These are phyloP conservation scores for Lentinus brumalis DNA, from an alignment of 768 basidiomycete genomes.

Conservation along the genomic window DNA sequence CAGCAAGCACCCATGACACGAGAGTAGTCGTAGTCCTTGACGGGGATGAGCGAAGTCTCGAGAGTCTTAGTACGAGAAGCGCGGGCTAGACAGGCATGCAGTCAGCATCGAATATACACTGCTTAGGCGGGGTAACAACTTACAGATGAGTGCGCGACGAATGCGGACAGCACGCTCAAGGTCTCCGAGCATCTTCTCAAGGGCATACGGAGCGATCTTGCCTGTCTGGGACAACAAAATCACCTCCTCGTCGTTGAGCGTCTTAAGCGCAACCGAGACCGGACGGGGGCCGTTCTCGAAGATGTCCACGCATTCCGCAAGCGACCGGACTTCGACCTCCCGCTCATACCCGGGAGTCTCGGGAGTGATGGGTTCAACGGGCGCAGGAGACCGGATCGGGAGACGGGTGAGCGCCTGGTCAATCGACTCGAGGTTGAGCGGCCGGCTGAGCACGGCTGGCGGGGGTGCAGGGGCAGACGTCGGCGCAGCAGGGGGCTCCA, in stretches of 20 bases:
- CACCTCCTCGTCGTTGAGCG: constrained; percentile 90
- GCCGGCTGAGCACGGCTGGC: constrained; percentile 27
- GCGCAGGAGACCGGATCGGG: constrained; percentile 24
- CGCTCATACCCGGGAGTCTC: constrained; percentile 18
- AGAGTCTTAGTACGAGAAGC: constrained; percentile 82
- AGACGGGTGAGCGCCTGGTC: constrained; percentile 50
- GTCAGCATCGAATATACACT: background rate
- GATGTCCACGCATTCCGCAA: constrained; percentile 79
- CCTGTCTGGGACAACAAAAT: constrained; percentile 86
- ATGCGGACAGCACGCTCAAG: constrained; percentile 85
- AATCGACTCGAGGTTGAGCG: constrained; percentile 59
- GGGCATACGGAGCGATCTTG: constrained; percentile 91
- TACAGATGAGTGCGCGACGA: constrained; percentile 87
- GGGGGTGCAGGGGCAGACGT: constrained; percentile 11
- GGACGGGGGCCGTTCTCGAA: constrained; percentile 75
- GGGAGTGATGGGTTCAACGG: constrained; percentile 26
- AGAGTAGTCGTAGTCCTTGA: constrained; percentile 88
- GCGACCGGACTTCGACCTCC: constrained; percentile 42
- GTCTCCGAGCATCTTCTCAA: constrained; percentile 94
- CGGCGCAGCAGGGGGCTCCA: constrained; percentile 7
- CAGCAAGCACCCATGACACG: constrained; percentile 96
- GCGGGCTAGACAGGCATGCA: constrained; percentile 56
- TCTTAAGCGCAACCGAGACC: constrained; percentile 53
- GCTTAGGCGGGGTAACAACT: constrained; percentile 35
- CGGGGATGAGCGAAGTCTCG: constrained; percentile 81